phyloP scores from a whole-genome alignment of 768 basidiomycete genomes.

The Collybiopsis confluens region DNA sequence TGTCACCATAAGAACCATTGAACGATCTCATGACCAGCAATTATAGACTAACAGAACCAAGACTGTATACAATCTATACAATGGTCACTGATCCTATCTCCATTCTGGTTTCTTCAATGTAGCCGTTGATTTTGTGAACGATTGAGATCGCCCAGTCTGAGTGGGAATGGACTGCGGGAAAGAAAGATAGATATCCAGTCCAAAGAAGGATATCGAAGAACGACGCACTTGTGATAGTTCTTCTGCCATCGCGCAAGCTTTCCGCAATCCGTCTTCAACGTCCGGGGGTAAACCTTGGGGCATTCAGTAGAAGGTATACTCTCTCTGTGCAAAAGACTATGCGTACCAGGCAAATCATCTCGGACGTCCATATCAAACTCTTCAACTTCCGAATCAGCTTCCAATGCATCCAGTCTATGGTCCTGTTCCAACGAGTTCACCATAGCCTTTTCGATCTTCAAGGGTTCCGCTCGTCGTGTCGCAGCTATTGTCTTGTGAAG shows the following conservation, averaged over 20 bases:
- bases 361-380: neutral
- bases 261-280: neutral
- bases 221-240: constrained; percentile 4
- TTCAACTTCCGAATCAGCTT: neutral
- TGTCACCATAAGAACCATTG: too few species aligned
- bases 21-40: too few species aligned
- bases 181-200: neutral
- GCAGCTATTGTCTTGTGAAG: constrained; percentile 4
- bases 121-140: neutral
- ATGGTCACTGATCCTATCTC: neutral
- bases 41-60: neutral
- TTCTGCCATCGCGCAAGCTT: neutral
- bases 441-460: constrained; percentile 1
- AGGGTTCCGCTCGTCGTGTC: neutral
- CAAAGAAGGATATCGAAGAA: neutral
- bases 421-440: neutral
- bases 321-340: neutral
- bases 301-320: neutral
- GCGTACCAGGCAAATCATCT: neutral
- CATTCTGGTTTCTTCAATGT: constrained; percentile 1
- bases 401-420: neutral
- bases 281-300: neutral
- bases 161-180: neutral
- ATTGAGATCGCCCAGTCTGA: constrained; percentile 1
- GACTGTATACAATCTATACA: neutral